Base-by-base conservation (phyloP, 345 rosid species). In the Capsella bursapastoris region DNA sequence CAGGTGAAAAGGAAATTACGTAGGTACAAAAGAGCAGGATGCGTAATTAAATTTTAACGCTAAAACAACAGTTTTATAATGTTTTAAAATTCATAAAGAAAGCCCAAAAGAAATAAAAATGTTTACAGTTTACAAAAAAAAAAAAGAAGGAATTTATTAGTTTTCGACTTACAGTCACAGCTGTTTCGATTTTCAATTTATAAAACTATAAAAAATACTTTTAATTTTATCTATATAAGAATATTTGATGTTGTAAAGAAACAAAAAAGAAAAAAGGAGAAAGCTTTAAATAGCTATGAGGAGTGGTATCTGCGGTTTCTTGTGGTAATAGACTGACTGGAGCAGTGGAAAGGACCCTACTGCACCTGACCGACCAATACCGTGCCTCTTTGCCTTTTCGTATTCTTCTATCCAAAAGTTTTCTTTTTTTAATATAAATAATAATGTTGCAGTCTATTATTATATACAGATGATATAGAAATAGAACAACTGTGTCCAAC, bases 291-390 rank as follows among this genome's bases (percentile, higher is more conserved):
- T 22, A 22, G 25, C 0, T 22, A 1, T 22, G 25, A 22, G 25
- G 25, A 22, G 25, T 77, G 60, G 75, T 70, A 63, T 77, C 66
- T 71, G 81, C 45, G 80, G 80, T 77, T 70, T 77, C 80, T 77
- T 71, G 76, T 71, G 77, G 77, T 71, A 70, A 70, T 78, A 71
- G 77, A 66, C 77, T 78, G 81, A 78, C 81, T 78, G 72, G 73
- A 64, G 64, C 77, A 78, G 72, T 55, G 57, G 38, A 77, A 65
- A 38, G 16, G 59, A 73, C 72, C 72, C 76, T 55, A 77, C 80
- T 47, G 48, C 55, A 71, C 76, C 76, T 70, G 76, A 71, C 76
- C 32, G 64, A 65, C 76, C 80, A 70, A 77, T 76, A 56, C 45
- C 66, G 53, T 64, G 70, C 56, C 38, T 48, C 55, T 64, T 71